Conservation (phyloP, 179 eudicot species). For the Corrigiola litoralis region DNA sequence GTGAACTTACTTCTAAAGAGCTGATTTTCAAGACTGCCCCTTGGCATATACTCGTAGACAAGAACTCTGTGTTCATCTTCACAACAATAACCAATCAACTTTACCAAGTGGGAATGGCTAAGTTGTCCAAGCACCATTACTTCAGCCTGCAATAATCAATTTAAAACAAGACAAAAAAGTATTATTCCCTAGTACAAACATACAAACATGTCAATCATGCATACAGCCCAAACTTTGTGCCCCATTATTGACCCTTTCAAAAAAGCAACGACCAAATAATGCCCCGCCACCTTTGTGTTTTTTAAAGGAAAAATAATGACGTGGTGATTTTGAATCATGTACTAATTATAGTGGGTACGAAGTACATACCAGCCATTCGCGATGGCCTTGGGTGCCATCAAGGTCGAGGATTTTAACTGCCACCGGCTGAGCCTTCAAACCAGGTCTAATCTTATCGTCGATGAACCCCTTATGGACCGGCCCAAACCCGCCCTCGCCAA, state of each 20-base stretch:
- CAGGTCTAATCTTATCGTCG: slow-evolving; percentile 42
- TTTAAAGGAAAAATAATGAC: background rate
- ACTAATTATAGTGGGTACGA: background rate
- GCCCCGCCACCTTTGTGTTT: too few species aligned
- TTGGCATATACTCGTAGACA: slow-evolving; percentile 66
- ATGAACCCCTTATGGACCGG: slow-evolving; percentile 56
- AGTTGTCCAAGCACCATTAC: slow-evolving; percentile 69
- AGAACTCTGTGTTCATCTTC: slow-evolving; percentile 67
- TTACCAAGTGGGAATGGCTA: slow-evolving; percentile 63
- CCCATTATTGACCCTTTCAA: slow-evolving; percentile 22
- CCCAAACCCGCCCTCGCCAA: slow-evolving; percentile 64
- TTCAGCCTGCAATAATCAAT: slow-evolving; percentile 31
- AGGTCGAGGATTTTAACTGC: slow-evolving; percentile 48
- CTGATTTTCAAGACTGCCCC: slow-evolving; percentile 75
- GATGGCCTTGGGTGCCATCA: slow-evolving; percentile 42
- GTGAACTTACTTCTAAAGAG: slow-evolving; percentile 60
- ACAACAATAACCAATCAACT: slow-evolving; percentile 73
- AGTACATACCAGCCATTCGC: slow-evolving; percentile 39
- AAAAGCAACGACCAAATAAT: background rate
- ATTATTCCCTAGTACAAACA: slow-evolving; percentile 14
- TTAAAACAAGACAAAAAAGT: background rate
- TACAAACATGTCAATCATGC: slow-evolving; percentile 14
- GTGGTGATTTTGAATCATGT: background rate
- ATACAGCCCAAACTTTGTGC: background rate
- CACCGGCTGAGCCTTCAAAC: slow-evolving; percentile 44